These are phyloP conservation scores for Kodamaea nitidulidarum DNA, from an alignment of 805 yeast genomes.

Conservation along the genomic window DNA sequence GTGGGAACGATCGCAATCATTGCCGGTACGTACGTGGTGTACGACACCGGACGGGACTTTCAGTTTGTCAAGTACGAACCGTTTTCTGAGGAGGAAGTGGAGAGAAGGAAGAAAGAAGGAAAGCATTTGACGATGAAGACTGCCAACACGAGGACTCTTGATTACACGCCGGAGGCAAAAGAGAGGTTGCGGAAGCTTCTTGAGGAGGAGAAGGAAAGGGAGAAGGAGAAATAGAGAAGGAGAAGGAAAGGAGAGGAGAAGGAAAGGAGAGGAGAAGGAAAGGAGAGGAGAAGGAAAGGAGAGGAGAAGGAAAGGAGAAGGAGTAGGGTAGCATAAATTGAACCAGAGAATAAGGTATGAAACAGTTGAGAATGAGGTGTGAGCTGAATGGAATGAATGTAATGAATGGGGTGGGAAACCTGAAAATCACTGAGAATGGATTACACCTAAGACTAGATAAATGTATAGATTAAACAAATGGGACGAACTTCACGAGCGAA, in stretches of 20 bases:
- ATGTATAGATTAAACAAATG: too few relatives aligned
- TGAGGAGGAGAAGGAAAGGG: slow-evolving; percentile 2
- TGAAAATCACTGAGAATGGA: too few relatives aligned
- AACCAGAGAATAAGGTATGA: too few relatives aligned
- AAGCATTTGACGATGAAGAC: slow-evolving; percentile 25
- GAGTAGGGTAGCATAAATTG: too few relatives aligned
- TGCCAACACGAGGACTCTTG: slow-evolving; percentile 34
- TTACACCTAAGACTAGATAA: too few relatives aligned
- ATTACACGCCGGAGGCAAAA: slow-evolving; percentile 42
- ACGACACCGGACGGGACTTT: slow-evolving; percentile 36
- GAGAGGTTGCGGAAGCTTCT: slow-evolving; percentile 22
- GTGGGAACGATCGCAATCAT: slow-evolving; percentile 35
- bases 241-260: background rate
- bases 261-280: background rate
- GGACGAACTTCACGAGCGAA: too few relatives aligned
- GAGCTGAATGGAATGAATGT: too few relatives aligned
- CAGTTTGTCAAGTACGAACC: slow-evolving; percentile 38
- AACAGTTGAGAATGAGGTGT: too few relatives aligned
- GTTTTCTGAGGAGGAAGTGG: slow-evolving; percentile 36
- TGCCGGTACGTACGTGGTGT: slow-evolving; percentile 32
- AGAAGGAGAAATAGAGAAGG: background rate
- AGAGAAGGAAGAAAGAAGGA: slow-evolving; percentile 30
- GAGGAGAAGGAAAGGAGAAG: background rate
- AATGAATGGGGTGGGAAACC: too few relatives aligned
- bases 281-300: too few relatives aligned